phyloP scores from a whole-genome alignment of 345 rosid species.

The Adansonia digitata region DNA sequence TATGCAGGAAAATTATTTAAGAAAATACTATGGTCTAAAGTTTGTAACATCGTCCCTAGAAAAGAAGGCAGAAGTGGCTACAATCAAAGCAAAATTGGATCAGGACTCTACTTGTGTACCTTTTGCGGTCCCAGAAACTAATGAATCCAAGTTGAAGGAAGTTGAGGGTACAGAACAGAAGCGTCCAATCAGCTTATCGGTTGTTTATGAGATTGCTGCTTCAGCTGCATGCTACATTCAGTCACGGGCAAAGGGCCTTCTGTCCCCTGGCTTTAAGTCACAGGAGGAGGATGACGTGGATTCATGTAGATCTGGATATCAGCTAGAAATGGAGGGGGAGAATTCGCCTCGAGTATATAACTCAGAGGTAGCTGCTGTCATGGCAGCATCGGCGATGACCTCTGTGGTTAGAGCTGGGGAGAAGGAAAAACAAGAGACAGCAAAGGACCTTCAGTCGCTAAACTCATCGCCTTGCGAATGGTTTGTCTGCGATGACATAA shows the following conservation, averaged over 20 bases:
- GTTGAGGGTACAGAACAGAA: constrained; percentile 20
- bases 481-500: constrained; percentile 79
- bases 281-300: constrained; percentile 8
- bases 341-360: constrained; percentile 33
- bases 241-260: constrained; percentile 41
- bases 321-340: constrained; percentile 22
- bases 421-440: constrained; percentile 76
- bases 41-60: constrained; percentile 63
- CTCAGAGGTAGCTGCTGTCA: constrained; percentile 72
- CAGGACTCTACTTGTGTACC: constrained; percentile 39
- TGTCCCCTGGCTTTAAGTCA: constrained; percentile 23
- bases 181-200: constrained; percentile 31
- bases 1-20: constrained; percentile 50
- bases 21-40: constrained; percentile 48
- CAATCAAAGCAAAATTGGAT: constrained; percentile 43
- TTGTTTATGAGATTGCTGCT: constrained; percentile 78
- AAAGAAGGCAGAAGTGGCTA: constrained; percentile 60
- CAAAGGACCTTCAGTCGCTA: constrained; percentile 66
- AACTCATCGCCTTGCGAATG: constrained; percentile 94
- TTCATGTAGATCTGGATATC: constrained; percentile 11
- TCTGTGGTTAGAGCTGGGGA: constrained; percentile 79
- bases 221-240: constrained; percentile 84
- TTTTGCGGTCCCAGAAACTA: constrained; percentile 3
- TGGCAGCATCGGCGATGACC: constrained; percentile 81
- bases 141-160: constrained; percentile 1